phyloP scores from a whole-genome alignment of 2,329 filamentous ascomycete genomes.

The Teratosphaeria viscida region DNA sequence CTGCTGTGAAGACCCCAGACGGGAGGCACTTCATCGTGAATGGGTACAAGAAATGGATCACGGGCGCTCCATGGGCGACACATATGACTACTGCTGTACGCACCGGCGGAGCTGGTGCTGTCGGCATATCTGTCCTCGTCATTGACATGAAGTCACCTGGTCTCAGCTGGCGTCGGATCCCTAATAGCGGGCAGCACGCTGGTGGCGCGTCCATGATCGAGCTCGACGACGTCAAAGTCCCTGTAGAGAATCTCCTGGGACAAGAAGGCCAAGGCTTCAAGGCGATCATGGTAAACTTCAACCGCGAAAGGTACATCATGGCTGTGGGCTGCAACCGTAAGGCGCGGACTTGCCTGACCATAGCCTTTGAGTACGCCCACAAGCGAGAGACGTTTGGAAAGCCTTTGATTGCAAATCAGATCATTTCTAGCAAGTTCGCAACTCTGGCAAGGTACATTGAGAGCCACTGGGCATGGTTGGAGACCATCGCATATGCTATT shows the following conservation, averaged over 20 bases:
- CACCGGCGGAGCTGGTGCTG: slow-evolving; percentile 44
- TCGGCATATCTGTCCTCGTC: slow-evolving; percentile 48
- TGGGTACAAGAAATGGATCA: slow-evolving; percentile 51
- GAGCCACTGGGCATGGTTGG: slow-evolving; percentile 21
- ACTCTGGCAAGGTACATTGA: slow-evolving; percentile 24
- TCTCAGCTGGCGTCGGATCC: slow-evolving; percentile 45
- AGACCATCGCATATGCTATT: slow-evolving; percentile 23
- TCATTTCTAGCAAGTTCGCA: slow-evolving; percentile 24
- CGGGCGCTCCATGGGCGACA: slow-evolving; percentile 36
- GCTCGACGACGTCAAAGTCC: slow-evolving; percentile 47
- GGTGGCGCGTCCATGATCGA: slow-evolving; percentile 43
- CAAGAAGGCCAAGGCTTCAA: slow-evolving; percentile 46
- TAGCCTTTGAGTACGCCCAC: slow-evolving; percentile 23
- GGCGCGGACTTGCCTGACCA: slow-evolving; percentile 29
- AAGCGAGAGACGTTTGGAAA: slow-evolving; percentile 26
- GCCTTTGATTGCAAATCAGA: slow-evolving; percentile 24
- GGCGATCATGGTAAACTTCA: slow-evolving; percentile 50
- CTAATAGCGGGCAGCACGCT: slow-evolving; percentile 57
- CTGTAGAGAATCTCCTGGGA: slow-evolving; percentile 43
- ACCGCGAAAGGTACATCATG: slow-evolving; percentile 50
- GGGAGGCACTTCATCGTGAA: slow-evolving; percentile 50
- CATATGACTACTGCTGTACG: slow-evolving; percentile 44
- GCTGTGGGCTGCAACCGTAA: slow-evolving; percentile 47
- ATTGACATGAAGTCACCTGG: slow-evolving; percentile 43
- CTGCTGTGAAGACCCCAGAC: slow-evolving; percentile 35